Evolutionary conservation across 2,329 filamentous ascomycete genomes (phyloP).

Genomic region (Calonectria leucothoes): DNA sequence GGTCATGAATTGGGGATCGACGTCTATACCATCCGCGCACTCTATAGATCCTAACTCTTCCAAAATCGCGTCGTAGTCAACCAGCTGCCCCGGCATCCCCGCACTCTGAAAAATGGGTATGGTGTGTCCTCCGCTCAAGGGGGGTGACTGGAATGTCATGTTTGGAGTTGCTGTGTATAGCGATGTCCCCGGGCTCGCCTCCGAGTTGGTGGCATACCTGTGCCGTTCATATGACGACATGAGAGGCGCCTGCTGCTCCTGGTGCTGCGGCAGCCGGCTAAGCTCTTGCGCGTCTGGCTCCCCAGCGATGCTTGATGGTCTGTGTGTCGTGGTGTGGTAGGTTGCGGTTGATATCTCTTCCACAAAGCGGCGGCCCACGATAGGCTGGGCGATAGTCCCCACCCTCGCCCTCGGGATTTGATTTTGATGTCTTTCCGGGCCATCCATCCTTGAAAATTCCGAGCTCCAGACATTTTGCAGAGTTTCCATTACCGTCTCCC

Average conservation of each 20-base stretch:
- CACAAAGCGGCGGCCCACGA: slow-evolving; percentile 35
- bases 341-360: slow-evolving; percentile 44
- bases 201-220: slow-evolving; percentile 30
- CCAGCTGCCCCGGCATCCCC: slow-evolving; percentile 35
- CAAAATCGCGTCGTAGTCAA: slow-evolving; percentile 65
- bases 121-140: slow-evolving; percentile 31
- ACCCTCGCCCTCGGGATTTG: slow-evolving; percentile 24
- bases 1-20: slow-evolving; percentile 73
- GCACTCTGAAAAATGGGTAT: slow-evolving; percentile 35
- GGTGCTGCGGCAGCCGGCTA: slow-evolving; percentile 34
- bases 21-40: slow-evolving; percentile 60
- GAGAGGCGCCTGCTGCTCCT: slow-evolving; percentile 25
- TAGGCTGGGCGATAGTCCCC: slow-evolving; percentile 29
- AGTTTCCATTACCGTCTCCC: slow-evolving; percentile 42
- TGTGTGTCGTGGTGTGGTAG: slow-evolving; percentile 35
- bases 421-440: slow-evolving; percentile 36
- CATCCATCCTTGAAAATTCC: slow-evolving; percentile 24
- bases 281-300: slow-evolving; percentile 36
- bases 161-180: slow-evolving; percentile 39
- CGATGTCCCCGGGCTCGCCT: slow-evolving; percentile 34
- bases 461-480: slow-evolving; percentile 43
- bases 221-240: slow-evolving; percentile 35
- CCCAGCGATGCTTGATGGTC: slow-evolving; percentile 35
- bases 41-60: slow-evolving; percentile 65
- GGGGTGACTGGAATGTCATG: slow-evolving; percentile 39